These are phyloP conservation scores for Cryoendolithus antarcticus DNA, from an alignment of 2,329 filamentous ascomycete genomes.

Conservation along the genomic window DNA sequence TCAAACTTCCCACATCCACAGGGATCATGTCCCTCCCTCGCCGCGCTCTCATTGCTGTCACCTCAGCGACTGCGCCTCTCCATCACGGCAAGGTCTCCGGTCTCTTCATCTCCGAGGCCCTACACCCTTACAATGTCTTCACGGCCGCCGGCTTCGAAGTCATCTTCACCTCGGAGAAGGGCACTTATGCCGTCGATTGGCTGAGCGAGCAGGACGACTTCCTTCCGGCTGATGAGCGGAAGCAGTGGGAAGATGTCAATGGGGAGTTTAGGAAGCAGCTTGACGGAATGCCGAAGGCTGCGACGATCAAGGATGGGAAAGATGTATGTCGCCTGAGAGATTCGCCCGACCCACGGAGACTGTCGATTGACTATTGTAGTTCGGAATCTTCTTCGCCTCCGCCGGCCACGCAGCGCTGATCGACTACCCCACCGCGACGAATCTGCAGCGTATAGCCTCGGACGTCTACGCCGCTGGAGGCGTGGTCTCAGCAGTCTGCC, in stretches of 20 bases:
- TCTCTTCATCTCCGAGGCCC: constrained; percentile 37
- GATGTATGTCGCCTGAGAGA: too few relatives aligned
- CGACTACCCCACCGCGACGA: constrained; percentile 33
- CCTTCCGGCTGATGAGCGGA: constrained; percentile 28
- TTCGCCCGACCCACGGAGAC: too few relatives aligned
- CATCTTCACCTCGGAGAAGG: constrained; percentile 35
- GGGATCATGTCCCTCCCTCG: constrained; percentile 22
- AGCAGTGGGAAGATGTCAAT: constrained; percentile 28
- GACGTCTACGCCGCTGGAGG: constrained; percentile 30
- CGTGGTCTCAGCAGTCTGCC: constrained; percentile 33
- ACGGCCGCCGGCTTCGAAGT: constrained; percentile 36
- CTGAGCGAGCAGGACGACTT: constrained; percentile 32
- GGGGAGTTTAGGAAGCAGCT: constrained; percentile 36
- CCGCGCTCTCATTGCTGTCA: constrained; percentile 31
- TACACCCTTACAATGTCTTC: constrained; percentile 33
- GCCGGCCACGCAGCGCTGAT: constrained; percentile 36
- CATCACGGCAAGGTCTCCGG: constrained; percentile 28
- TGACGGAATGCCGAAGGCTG: constrained; percentile 30
- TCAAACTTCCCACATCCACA: too few relatives aligned
- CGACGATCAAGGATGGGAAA: constrained; percentile 8
- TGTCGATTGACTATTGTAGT: constrained; percentile 5
- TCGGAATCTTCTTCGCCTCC: constrained; percentile 31
- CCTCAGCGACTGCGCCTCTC: constrained; percentile 30
- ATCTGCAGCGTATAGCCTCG: constrained; percentile 30
- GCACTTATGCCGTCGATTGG: constrained; percentile 33